A percentile compares a stretch with the other conserved stretches of the same genome.
Conservation (phyloP, 495 filamentous ascomycete species). For the Aspergillus egyptiacus region DNA sequence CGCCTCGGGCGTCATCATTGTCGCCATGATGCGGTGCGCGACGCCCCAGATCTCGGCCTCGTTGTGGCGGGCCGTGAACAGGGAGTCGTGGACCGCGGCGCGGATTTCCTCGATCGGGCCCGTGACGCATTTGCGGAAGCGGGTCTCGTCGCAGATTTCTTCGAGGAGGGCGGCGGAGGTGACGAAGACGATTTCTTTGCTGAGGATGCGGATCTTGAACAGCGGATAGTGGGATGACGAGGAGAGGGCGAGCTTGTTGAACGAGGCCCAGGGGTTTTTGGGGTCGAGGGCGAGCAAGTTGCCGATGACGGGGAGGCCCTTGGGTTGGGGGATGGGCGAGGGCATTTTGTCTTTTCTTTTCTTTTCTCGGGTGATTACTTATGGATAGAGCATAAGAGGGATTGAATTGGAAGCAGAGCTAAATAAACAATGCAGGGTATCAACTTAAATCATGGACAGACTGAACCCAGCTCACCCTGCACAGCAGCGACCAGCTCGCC, state of each 20-base stretch:
- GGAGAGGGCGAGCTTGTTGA: constrained; percentile 52
- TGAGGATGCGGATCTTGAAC: constrained; percentile 58
- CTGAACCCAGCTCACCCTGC: too few species aligned
- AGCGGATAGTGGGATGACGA: constrained; percentile 52
- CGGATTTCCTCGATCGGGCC: constrained; percentile 56
- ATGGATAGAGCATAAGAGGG: too few species aligned
- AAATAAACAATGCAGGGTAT: too few species aligned
- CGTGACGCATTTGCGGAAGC: constrained; percentile 60
- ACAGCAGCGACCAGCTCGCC: neutral
- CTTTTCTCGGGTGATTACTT: too few species aligned
- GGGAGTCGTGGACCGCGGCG: constrained; percentile 57
- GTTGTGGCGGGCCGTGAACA: constrained; percentile 63
- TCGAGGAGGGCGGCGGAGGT: constrained; percentile 53
- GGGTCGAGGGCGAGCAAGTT: constrained; percentile 61
- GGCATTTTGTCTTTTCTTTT: constrained; percentile 29
- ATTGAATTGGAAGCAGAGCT: neutral
- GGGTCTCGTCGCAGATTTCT: constrained; percentile 66
- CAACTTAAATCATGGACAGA: too few species aligned
- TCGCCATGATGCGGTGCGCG: constrained; percentile 62
- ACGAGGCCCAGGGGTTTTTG: constrained; percentile 55
- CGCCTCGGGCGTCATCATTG: constrained; percentile 32
- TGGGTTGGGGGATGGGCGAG: constrained; percentile 55
- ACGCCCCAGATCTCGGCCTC: constrained; percentile 63
- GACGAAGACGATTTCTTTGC: constrained; percentile 49
- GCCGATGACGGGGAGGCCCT: constrained; percentile 60